These are phyloP conservation scores for Lepiota venenata DNA, from an alignment of 768 basidiomycete genomes.

Conservation along the genomic window DNA sequence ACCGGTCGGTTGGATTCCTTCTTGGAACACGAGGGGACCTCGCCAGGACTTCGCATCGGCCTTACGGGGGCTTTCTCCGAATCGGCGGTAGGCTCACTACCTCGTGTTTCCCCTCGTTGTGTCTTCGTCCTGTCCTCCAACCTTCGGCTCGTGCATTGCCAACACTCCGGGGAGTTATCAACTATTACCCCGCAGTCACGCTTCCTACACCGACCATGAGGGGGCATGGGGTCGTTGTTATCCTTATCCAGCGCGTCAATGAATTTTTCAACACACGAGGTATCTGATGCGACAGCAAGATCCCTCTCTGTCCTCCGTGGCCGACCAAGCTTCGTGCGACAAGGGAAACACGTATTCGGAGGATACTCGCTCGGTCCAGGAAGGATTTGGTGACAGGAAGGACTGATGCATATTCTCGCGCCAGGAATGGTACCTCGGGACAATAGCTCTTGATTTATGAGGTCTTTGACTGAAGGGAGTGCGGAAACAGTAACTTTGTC, in stretches of 20 bases:
- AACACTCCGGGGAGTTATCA: slow-evolving; percentile 7
- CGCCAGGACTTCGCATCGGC: neutral
- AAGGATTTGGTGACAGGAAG: slow-evolving; percentile 5
- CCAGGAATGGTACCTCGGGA: neutral
- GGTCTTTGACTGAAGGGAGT: neutral
- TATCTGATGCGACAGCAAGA: neutral
- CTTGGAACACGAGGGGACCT: slow-evolving; percentile 3
- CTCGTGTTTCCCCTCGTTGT: slow-evolving; percentile 2
- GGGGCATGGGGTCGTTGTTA: neutral
- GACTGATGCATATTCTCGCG: neutral
- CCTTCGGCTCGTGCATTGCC: slow-evolving; percentile 9
- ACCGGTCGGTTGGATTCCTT: slow-evolving; percentile 1
- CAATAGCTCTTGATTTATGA: slow-evolving; percentile 2
- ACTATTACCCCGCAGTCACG: neutral
- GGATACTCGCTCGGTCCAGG: slow-evolving; percentile 1
- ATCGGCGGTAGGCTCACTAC: neutral
- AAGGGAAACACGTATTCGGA: neutral
- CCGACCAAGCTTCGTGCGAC: neutral
- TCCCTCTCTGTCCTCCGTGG: neutral
- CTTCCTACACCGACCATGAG: slow-evolving; percentile 3
- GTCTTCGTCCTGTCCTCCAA: neutral
- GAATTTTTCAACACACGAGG: neutral
- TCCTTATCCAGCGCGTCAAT: neutral
- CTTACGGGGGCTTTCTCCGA: neutral
- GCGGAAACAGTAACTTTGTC: neutral